Percentiles rank a stretch among this genome's conserved stretches.
Evolutionary conservation across 345 rosid species (phyloP).

Genomic region (Gossypium australe): DNA sequence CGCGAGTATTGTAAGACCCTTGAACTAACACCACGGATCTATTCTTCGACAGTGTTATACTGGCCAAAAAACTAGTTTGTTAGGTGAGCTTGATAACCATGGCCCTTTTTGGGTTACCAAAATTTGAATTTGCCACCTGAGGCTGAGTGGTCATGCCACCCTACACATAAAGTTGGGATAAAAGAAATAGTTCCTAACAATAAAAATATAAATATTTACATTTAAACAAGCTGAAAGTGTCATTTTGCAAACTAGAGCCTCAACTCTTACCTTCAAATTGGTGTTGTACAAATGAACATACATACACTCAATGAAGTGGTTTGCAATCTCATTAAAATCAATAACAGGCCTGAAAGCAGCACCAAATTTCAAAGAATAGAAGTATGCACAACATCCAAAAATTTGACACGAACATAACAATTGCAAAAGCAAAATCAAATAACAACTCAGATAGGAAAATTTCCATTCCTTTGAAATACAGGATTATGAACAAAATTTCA

Average conservation of each 20-base stretch:
- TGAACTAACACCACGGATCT: conserved; percentile 23
- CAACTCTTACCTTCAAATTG: conserved; percentile 57
- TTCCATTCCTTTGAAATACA: background rate
- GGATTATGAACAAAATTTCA: background rate
- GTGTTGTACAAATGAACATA: conserved; percentile 77
- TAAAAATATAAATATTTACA: background rate
- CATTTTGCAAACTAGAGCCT: conserved; percentile 1
- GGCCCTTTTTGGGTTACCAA: conserved; percentile 36
- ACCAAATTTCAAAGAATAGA: conserved; percentile 6
- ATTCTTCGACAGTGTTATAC: conserved; percentile 32
- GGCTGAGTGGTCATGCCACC: conserved; percentile 13
- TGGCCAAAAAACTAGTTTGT: conserved; percentile 50
- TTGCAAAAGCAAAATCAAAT: background rate
- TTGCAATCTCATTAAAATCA: conserved; percentile 75
- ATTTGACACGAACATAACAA: background rate
- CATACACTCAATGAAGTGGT: conserved; percentile 80
- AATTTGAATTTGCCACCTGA: conserved; percentile 46
- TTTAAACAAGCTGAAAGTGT: background rate
- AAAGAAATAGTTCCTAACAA: background rate
- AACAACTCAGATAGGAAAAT: background rate
- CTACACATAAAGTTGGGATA: background rate
- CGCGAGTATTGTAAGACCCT: conserved; percentile 48
- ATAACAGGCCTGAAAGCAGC: conserved; percentile 62
- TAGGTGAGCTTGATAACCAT: conserved; percentile 29
- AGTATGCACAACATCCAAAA: background rate